Evolutionary conservation across 495 filamentous ascomycete species (phyloP).

Genomic region (Aspergillus diversus): DNA sequence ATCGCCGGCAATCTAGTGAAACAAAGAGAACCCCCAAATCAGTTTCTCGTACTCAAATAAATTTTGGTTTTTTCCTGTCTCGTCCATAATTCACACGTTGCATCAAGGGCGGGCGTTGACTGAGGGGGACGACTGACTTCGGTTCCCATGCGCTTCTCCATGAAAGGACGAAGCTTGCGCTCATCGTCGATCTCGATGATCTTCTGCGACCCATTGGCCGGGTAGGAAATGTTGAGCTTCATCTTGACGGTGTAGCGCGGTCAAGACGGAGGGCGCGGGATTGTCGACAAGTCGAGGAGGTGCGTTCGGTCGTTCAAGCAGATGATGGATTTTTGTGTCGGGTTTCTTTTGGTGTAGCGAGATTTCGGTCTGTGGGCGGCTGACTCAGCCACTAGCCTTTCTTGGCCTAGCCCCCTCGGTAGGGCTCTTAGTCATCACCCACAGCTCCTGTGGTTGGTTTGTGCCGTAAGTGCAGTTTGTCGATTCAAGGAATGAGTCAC

Average conservation of each 20-base stretch:
- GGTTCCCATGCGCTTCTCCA: slow-evolving; percentile 94
- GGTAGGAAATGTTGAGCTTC: slow-evolving; percentile 98
- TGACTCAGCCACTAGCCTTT: slow-evolving; percentile 34
- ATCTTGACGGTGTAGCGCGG: slow-evolving; percentile 62
- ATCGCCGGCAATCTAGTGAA: slow-evolving; percentile 67
- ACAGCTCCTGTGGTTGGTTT: background rate
- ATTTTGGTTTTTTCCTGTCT: slow-evolving; percentile 19
- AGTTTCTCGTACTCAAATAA: slow-evolving; percentile 36
- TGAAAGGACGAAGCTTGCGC: slow-evolving; percentile 83
- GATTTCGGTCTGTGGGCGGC: slow-evolving; percentile 38
- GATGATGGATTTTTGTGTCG: slow-evolving; percentile 37
- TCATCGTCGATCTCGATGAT: slow-evolving; percentile 99
- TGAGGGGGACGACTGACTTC: slow-evolving; percentile 66
- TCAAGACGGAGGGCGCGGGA: slow-evolving; percentile 57
- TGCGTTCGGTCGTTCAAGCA: slow-evolving; percentile 34
- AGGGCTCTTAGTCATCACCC: slow-evolving; percentile 37
- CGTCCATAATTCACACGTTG: background rate
- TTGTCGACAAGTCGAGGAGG: slow-evolving; percentile 51
- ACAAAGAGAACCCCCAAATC: slow-evolving; percentile 38
- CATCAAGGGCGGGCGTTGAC: slow-evolving; percentile 12
- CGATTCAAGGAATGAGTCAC: no score
- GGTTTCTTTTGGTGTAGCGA: slow-evolving; percentile 41
- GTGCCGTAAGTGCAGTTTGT: background rate
- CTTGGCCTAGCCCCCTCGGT: slow-evolving; percentile 23
- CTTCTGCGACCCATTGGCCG: slow-evolving; percentile 98